Conservation (phyloP, 257 asterid species). For the Lycium ferocissimum region DNA sequence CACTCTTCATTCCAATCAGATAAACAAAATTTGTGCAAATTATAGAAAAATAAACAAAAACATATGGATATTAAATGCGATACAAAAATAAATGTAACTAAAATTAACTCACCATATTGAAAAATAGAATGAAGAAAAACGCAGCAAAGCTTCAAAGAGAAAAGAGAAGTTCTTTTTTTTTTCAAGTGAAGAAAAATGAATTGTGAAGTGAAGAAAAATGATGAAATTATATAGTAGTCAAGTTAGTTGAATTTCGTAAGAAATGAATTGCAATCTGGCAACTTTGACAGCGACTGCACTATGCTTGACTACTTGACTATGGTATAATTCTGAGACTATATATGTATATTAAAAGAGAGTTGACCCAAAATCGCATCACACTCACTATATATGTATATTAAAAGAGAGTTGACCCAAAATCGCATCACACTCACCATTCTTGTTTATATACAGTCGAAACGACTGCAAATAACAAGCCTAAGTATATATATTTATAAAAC, state of each 20-base stretch:
- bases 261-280: no score
- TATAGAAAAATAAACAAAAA: no score
- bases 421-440: not conserved
- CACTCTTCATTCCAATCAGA: not conserved
- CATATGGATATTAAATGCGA: not conserved
- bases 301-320: no score
- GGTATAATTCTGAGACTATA: no score
- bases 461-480: not conserved
- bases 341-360: not conserved
- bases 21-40: no score
- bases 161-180: not conserved
- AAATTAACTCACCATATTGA: not conserved
- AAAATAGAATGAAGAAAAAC: not conserved
- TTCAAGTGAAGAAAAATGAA: not conserved
- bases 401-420: slow-evolving; percentile 21
- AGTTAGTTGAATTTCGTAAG: no score
- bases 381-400: not conserved
- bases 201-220: no score
- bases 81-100: not conserved
- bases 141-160: not conserved
- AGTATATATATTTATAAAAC: not conserved
- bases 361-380: slow-evolving; percentile 18
- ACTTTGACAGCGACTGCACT: no score
- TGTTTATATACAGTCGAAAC: not conserved
- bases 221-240: no score